Evolutionary conservation across 2,329 filamentous ascomycete genomes (phyloP), one percentile per base, ranked within the genome.

Genomic region (Cladosporium sp.): DNA sequence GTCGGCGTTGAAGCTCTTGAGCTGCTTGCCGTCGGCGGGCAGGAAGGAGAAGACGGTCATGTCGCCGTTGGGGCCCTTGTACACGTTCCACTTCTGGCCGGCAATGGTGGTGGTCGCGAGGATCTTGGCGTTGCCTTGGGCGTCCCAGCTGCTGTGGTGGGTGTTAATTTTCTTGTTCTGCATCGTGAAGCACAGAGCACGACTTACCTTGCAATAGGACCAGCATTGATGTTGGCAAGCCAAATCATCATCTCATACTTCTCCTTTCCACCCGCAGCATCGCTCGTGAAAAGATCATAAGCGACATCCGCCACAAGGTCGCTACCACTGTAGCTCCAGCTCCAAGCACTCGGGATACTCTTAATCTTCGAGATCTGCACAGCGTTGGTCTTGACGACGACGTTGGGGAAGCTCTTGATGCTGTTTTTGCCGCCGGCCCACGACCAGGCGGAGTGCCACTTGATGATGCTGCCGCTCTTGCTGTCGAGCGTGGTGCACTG

Each of bases 161-260:
- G 16, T 46, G 26, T 11, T 26, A 46, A 14, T 21, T 21, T 32
- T 23, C 13, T 34, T 14, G 21, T 3, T 63, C 61, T 43, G 30
- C 8, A 8, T 36, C 13, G 8, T 26, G 30, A 14, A 39, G 16
- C 18, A 3, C 16, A 39, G 36, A 39, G 18, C 16, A 68, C 59
- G 21, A 65, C 69, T 34, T 54, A 87, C 59, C 74, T 80, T 64
- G 87, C 86, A 78, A 89, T 86, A 26, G 86, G 85, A 5, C 85
- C 85, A 1, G 84, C 85, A 59, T 83, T 83, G 53, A 87, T 76
- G 32, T 84, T 84, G 3, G 79, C 83, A 54, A 88, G 56, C 87
- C 88, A 90, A 69, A 90, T 82, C 87, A 90, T 90, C 70, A 89
- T 79, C 76, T 89, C 88, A 72, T 86, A 88, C 70, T 85, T 79